Evolutionary conservation across 2,329 filamentous ascomycete genomes (phyloP), one percentile per base, ranked within the genome.

Genomic region (Dactylellina haptotyla): DNA sequence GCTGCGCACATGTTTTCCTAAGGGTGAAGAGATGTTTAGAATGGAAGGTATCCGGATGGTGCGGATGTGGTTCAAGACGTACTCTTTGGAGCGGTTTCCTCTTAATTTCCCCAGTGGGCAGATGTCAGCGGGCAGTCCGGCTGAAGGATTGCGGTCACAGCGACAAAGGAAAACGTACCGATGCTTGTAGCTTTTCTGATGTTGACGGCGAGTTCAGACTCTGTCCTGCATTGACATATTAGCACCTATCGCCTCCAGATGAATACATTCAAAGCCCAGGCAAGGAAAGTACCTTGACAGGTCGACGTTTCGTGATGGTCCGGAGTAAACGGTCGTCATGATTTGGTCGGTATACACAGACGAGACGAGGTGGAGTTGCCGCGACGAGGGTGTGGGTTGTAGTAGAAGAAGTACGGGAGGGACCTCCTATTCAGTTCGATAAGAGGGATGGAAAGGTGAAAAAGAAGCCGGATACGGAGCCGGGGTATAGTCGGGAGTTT

Each of bases 1-100:
- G 81, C 91, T 93, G 80, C 95, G 91, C 69, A 99, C 95, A 90
- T 99, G 95, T 83, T 99, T 99, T 74, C 87, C 87, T 87, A 79
- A 37, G 46, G 46, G 64, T n/a, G 20, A 6, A 26, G 18, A 32
- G 28, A 53, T 37, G 48, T 62, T 23, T 39, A 50, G 43, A 32
- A 18, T 50, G 41, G 45, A 51, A n/a, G n/a, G n/a, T 45, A 34
- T 26, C 26, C 54, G 50, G 51, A 57, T 46, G 30, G 28, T 28
- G 12, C 12, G 4, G 34, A 43, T 45, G 23, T 1, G 25, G 26
- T 26, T 18, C 50, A 10, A 32, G 28, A 59, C 77, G 75, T 86
- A 87, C 88, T 85, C 83, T 90, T 90, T 25, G 88, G 88, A 16
- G 88, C 88, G 46, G 88, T 86, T 80, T 90, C 88, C 77, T 90